A percentile compares a stretch with the other conserved stretches of the same genome.
phyloP scores from a whole-genome alignment of 2,329 filamentous ascomycete genomes.

The Fusarium buharicum region DNA sequence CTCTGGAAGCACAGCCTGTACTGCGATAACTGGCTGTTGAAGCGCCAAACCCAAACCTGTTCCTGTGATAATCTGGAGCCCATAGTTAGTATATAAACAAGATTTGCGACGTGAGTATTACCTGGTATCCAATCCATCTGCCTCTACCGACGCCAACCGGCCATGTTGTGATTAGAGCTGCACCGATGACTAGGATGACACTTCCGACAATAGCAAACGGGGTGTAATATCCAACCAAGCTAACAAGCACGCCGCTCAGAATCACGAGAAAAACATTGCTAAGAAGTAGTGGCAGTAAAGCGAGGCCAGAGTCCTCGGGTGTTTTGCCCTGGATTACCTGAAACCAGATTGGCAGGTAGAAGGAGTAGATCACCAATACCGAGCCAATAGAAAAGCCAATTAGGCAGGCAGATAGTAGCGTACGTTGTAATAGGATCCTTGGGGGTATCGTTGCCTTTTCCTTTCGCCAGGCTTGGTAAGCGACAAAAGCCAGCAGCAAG shows the following conservation, averaged over 20 bases:
- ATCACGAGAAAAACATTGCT: slow-evolving; percentile 21
- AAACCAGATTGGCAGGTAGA: slow-evolving; percentile 27
- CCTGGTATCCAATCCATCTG: slow-evolving; percentile 23
- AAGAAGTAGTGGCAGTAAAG: background rate
- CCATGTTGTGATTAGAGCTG: slow-evolving; percentile 16
- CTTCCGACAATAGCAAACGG: slow-evolving; percentile 18
- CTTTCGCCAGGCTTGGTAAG: slow-evolving; percentile 13
- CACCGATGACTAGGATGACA: slow-evolving; percentile 1
- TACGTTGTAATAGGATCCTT: slow-evolving; percentile 7
- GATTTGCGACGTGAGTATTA: background rate
- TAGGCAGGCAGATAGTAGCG: background rate
- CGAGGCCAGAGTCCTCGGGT: slow-evolving; percentile 2
- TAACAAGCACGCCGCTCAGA: slow-evolving; percentile 15
- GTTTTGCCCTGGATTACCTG: slow-evolving; percentile 23
- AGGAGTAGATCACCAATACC: slow-evolving; percentile 9
- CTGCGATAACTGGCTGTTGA: slow-evolving; percentile 17
- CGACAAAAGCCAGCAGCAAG: background rate
- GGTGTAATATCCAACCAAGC: slow-evolving; percentile 5
- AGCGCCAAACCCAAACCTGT: slow-evolving; percentile 14
- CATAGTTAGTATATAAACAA: background rate
- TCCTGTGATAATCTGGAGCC: slow-evolving; percentile 3
- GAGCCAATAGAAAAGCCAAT: background rate
- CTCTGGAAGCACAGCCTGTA: slow-evolving; percentile 15
- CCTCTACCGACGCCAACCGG: background rate
- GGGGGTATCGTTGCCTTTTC: slow-evolving; percentile 20